Conservation (phyloP, 306 rosid genomes). For the Sicyos baderoa region DNA sequence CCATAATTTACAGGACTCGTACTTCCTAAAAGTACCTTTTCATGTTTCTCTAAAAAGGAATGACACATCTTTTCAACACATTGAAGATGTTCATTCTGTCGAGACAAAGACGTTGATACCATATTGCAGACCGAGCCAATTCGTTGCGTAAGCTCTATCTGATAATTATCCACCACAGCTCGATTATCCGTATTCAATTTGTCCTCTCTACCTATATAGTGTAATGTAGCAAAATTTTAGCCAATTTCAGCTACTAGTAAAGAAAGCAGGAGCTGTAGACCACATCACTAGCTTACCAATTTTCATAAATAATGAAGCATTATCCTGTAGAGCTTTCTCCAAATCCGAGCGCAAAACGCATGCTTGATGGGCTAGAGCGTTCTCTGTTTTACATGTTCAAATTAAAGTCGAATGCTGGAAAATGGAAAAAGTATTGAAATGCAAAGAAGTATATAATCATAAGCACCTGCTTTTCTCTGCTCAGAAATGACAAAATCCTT, state of each 20-base stretch:
- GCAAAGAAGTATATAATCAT: background rate
- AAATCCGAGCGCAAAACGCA: slow-evolving; percentile 62
- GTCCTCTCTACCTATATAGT: slow-evolving; percentile 71
- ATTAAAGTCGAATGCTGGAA: slow-evolving; percentile 10
- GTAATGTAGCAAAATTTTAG: background rate
- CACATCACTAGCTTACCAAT: slow-evolving; percentile 40
- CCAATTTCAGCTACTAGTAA: background rate
- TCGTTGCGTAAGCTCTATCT: slow-evolving; percentile 57
- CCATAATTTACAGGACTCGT: background rate
- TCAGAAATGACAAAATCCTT: slow-evolving; percentile 70
- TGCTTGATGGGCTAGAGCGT: slow-evolving; percentile 81
- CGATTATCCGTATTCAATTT: slow-evolving; percentile 58
- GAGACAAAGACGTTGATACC: slow-evolving; percentile 53
- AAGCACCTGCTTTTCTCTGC: slow-evolving; percentile 81
- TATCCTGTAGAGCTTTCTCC: slow-evolving; percentile 75
- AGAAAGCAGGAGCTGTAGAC: background rate
- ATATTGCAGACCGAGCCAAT: slow-evolving; percentile 66
- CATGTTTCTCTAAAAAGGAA: slow-evolving; percentile 53
- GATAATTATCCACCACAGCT: slow-evolving; percentile 58
- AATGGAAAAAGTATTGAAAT: slow-evolving; percentile 5
- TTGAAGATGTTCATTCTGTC: slow-evolving; percentile 69
- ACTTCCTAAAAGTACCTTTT: slow-evolving; percentile 39
- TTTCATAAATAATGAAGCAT: slow-evolving; percentile 61
- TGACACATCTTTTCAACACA: slow-evolving; percentile 60
- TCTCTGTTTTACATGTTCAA: slow-evolving; percentile 46